Percentiles rank a stretch among this genome's conserved stretches.
Evolutionary conservation across 2,329 filamentous ascomycete genomes (phyloP).

Genomic region (Xylaria sp.): DNA sequence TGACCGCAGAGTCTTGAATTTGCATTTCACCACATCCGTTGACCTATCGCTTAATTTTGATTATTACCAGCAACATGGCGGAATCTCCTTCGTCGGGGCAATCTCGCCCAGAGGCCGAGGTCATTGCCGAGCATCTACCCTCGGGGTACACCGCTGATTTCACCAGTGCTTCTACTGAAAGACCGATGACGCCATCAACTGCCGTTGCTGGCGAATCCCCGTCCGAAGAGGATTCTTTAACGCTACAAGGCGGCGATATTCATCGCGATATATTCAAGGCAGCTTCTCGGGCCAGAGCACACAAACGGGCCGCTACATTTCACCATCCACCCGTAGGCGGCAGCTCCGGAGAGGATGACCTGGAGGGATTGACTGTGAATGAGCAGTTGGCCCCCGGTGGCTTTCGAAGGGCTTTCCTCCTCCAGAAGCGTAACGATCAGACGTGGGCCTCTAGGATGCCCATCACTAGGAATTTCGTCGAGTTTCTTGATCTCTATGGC

Average conservation of each 20-base stretch:
- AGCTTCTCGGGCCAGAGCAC: constrained; percentile 65
- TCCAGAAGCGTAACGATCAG: constrained; percentile 51
- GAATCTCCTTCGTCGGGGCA: constrained; percentile 28
- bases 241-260: constrained; percentile 80
- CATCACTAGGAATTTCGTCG: constrained; percentile 76
- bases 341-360: constrained; percentile 52
- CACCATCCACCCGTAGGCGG: constrained; percentile 63
- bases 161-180: constrained; percentile 47
- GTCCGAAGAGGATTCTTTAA: constrained; percentile 72
- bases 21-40: neutral
- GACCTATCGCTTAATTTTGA: neutral
- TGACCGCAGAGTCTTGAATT: constrained; percentile 17
- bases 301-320: constrained; percentile 73
- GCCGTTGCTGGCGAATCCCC: constrained; percentile 44
- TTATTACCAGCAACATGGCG: constrained; percentile 16
- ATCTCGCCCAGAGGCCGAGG: constrained; percentile 36
- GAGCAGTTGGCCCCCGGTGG: constrained; percentile 56
- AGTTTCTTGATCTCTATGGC: constrained; percentile 80
- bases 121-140: constrained; percentile 40
- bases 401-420: constrained; percentile 62
- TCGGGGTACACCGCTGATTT: constrained; percentile 56
- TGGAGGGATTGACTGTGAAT: constrained; percentile 49
- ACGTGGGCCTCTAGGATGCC: constrained; percentile 60
- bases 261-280: constrained; percentile 83
- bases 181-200: constrained; percentile 36